Evolutionary conservation across 192 early-diverging fungal genomes (phyloP).

Genomic region (Lobosporangium transversale): DNA sequence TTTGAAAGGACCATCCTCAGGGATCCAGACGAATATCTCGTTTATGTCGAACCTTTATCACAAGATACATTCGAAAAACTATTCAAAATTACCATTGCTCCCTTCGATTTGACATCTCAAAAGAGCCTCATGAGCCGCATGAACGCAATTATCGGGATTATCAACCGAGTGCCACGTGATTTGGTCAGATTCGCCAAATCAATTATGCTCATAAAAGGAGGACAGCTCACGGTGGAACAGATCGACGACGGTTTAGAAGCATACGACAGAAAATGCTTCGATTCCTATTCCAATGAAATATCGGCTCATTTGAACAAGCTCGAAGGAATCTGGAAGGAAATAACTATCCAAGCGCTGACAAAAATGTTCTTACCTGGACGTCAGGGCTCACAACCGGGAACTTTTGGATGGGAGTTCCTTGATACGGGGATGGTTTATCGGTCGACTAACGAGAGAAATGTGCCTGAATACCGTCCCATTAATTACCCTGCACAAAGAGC

Average conservation of each 20-base stretch:
- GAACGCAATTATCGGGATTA: constrained; percentile 5
- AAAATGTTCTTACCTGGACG: constrained; percentile 1
- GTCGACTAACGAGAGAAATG: neutral
- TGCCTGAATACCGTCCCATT: neutral
- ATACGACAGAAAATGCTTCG: neutral
- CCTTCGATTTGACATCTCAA: no score
- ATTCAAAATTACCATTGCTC: neutral
- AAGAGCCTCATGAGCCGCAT: neutral
- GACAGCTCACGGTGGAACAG: no score
- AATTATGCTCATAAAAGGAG: constrained; percentile 2
- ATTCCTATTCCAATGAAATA: neutral
- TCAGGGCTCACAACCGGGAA: neutral
- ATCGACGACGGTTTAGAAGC: neutral
- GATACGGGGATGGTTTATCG: neutral
- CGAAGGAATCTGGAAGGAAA: neutral
- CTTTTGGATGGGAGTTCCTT: neutral
- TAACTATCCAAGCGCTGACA: neutral
- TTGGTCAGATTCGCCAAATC: constrained; percentile 11
- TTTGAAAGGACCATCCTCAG: constrained; percentile 1
- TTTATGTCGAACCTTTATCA: constrained; percentile 20
- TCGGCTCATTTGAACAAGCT: neutral
- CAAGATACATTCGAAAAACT: constrained; percentile 20
- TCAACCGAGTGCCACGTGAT: neutral
- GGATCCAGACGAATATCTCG: neutral
- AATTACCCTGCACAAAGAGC: neutral